phyloP scores from a whole-genome alignment of 768 basidiomycete species.

The Boletus rex-veris region DNA sequence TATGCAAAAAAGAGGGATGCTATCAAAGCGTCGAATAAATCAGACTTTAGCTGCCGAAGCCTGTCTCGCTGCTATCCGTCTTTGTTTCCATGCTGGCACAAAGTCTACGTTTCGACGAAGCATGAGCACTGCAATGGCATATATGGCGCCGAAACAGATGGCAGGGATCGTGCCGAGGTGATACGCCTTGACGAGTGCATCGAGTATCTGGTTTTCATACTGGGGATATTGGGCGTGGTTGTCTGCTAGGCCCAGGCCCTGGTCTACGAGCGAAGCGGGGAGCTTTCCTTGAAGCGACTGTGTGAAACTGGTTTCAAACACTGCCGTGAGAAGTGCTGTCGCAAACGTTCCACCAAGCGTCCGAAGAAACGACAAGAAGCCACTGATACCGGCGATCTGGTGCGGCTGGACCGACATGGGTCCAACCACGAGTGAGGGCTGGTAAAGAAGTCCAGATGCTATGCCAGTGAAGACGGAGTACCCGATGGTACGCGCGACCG shows the following conservation, averaged over 20 bases:
- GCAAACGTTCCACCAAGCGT: conserved; percentile 35
- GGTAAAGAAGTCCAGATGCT: conserved; percentile 33
- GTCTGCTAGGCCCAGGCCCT: conserved; percentile 33
- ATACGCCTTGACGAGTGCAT: conserved; percentile 33
- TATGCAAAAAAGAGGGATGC: conserved; percentile 16
- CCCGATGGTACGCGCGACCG: conserved; percentile 27
- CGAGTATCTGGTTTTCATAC: conserved; percentile 31
- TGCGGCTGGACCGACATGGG: conserved; percentile 34
- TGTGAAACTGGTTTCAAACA: conserved; percentile 34
- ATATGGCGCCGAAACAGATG: conserved; percentile 32
- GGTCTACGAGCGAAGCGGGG: conserved; percentile 27
- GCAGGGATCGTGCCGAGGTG: conserved; percentile 34
- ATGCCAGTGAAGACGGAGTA: conserved; percentile 31
- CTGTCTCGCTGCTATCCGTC: conserved; percentile 25
- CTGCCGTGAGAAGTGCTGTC: conserved; percentile 34
- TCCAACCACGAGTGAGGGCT: conserved; percentile 35
- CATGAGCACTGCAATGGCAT: conserved; percentile 29
- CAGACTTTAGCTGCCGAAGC: conserved; percentile 20
- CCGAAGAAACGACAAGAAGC: conserved; percentile 34
- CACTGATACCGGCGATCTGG: conserved; percentile 35
- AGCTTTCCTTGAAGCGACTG: conserved; percentile 26
- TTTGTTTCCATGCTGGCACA: conserved; percentile 31
- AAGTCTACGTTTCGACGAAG: conserved; percentile 33
- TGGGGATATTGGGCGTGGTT: conserved; percentile 30
- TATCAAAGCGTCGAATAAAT: conserved; percentile 14